phyloP scores from a whole-genome alignment of 148 eudicot genomes.

The Tetragonia tetragonoides region DNA sequence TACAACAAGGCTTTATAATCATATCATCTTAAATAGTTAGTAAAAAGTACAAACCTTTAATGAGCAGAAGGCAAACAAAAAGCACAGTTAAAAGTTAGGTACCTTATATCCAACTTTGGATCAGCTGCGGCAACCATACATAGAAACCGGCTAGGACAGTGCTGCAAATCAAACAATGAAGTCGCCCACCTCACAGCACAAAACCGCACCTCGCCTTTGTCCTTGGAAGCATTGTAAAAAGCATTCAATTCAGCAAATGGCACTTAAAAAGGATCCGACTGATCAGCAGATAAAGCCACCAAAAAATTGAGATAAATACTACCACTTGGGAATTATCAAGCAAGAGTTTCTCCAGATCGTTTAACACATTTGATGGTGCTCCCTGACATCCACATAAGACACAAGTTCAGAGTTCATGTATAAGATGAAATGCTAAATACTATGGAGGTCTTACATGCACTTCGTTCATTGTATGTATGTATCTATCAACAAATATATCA shows the following conservation, averaged over 20 bases:
- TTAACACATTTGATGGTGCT: slow-evolving; percentile 61
- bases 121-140: slow-evolving; percentile 96
- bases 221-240: slow-evolving; percentile 38
- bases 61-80: neutral
- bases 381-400: slow-evolving; percentile 41
- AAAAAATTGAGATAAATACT: slow-evolving; percentile 21
- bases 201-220: slow-evolving; percentile 92
- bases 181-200: slow-evolving; percentile 99
- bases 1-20: neutral
- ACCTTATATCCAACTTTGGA: slow-evolving; percentile 91
- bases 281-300: neutral
- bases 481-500: too few relatives aligned
- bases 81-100: slow-evolving; percentile 22
- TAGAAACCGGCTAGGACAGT: slow-evolving; percentile 89
- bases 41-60: neutral
- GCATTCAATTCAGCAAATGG: slow-evolving; percentile 2
- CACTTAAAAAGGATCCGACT: neutral
- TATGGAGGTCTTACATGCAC: neutral
- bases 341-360: slow-evolving; percentile 75
- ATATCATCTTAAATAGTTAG: neutral
- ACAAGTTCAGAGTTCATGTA: neutral
- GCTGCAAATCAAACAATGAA: slow-evolving; percentile 72
- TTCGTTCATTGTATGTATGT: too few relatives aligned
- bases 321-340: slow-evolving; percentile 85
- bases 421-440: neutral